Evolutionary conservation across 2,329 filamentous ascomycete species (phyloP).

Genomic region (Penicillium decumbens): DNA sequence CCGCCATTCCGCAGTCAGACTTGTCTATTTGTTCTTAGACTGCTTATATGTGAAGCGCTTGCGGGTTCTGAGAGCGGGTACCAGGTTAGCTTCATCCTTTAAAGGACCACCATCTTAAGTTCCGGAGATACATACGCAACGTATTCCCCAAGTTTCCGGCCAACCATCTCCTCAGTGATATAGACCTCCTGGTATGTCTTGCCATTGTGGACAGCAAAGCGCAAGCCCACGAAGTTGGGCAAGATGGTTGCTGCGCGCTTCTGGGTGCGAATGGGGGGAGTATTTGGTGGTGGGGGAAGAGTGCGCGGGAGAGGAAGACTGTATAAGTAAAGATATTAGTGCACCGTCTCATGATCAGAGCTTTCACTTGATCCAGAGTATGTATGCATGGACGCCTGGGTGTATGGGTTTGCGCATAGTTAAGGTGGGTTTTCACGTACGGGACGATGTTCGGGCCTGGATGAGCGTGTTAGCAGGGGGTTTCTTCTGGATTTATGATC

Average conservation of each 20-base stretch:
- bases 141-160: constrained; percentile 91
- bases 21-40: constrained; percentile 62
- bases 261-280: constrained; percentile 75
- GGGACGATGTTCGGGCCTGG: constrained; percentile 66
- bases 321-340: constrained; percentile 9
- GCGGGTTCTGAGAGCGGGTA: constrained; percentile 51
- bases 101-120: neutral
- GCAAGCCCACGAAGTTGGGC: constrained; percentile 84
- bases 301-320: constrained; percentile 41
- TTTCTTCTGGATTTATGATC: neutral
- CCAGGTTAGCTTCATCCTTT: neutral
- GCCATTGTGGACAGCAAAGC: constrained; percentile 88
- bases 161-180: constrained; percentile 94
- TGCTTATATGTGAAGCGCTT: constrained; percentile 65
- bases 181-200: constrained; percentile 77
- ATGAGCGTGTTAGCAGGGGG: constrained; percentile 6
- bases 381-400: neutral
- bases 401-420: neutral
- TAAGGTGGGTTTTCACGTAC: constrained; percentile 47
- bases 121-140: constrained; percentile 62
- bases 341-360: neutral
- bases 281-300: constrained; percentile 55
- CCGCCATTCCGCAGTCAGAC: neutral
- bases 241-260: constrained; percentile 84
- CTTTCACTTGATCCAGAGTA: neutral